These are phyloP conservation scores for Aspergillus nomiae DNA, from an alignment of 2,329 filamentous ascomycete genomes.

Conservation along the genomic window DNA sequence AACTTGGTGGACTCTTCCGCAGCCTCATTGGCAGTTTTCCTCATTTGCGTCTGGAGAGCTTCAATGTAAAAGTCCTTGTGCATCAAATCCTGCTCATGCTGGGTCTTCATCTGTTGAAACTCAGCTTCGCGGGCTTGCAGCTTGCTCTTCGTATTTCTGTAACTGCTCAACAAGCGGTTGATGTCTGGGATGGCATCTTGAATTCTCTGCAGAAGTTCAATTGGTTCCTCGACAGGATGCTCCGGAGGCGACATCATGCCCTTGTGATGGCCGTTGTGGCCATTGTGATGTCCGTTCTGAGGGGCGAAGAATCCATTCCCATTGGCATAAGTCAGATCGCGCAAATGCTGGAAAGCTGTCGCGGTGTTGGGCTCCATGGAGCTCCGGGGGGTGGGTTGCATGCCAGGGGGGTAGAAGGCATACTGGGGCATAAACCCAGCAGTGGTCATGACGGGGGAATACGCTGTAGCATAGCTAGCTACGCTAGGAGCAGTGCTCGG, in stretches of 20 bases:
- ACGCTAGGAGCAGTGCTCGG: constrained; percentile 2
- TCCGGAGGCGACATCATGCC: constrained; percentile 32
- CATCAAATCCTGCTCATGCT: constrained; percentile 54
- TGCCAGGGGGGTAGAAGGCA: constrained; percentile 29
- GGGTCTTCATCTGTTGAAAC: constrained; percentile 50
- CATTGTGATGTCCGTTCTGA: constrained; percentile 11
- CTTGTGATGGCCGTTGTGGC: constrained; percentile 25
- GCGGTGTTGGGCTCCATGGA: constrained; percentile 34
- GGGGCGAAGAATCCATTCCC: constrained; percentile 1
- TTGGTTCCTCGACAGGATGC: constrained; percentile 34
- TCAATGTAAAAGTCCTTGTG: constrained; percentile 58
- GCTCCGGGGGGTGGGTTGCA: constrained; percentile 31
- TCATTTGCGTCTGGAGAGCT: constrained; percentile 53
- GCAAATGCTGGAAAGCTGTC: constrained; percentile 34
- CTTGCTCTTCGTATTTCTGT: constrained; percentile 54
- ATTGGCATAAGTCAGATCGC: constrained; percentile 27
- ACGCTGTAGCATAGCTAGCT: constrained; percentile 30
- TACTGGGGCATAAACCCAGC: constrained; percentile 37
- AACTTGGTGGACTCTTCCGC: constrained; percentile 49
- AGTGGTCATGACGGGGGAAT: constrained; percentile 39
- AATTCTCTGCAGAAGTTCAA: constrained; percentile 47
- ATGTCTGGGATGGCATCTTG: constrained; percentile 51
- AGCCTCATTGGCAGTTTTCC: constrained; percentile 52
- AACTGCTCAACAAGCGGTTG: constrained; percentile 46
- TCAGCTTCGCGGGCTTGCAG: constrained; percentile 52